These are phyloP conservation scores for Symbiotaphrina buchneri DNA, from an alignment of 495 filamentous ascomycete species.

Conservation along the genomic window DNA sequence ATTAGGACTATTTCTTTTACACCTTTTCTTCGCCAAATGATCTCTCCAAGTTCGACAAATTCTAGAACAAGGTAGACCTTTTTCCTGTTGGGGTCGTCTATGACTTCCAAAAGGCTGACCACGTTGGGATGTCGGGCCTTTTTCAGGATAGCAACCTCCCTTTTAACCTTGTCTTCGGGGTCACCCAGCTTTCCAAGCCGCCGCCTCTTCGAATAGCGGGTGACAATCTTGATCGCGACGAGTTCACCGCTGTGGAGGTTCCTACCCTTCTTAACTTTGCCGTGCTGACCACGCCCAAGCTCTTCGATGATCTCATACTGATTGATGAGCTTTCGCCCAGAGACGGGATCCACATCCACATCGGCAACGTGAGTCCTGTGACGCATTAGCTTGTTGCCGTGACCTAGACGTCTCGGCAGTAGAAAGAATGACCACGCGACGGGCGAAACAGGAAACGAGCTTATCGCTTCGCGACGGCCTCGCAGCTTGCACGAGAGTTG, in stretches of 20 bases:
- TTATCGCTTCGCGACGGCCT: too few species aligned
- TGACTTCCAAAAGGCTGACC: constrained; percentile 85
- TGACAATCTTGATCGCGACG: constrained; percentile 96
- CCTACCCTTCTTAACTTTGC: constrained; percentile 85
- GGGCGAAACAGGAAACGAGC: too few species aligned
- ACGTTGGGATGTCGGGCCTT: constrained; percentile 93
- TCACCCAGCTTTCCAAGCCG: constrained; percentile 58
- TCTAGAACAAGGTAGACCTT: constrained; percentile 98
- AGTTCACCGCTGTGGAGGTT: constrained; percentile 55
- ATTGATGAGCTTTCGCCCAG: constrained; percentile 89
- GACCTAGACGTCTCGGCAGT: too few species aligned
- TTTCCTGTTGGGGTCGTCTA: constrained; percentile 83
- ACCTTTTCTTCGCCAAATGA: constrained; percentile 76
- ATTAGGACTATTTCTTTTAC: constrained; percentile 55
- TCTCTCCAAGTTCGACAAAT: constrained; percentile 81
- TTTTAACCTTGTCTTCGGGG: constrained; percentile 83
- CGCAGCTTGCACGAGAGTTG: too few species aligned
- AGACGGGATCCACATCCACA: constrained; percentile 65
- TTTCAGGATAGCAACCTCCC: constrained; percentile 93
- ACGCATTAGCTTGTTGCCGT: too few species aligned
- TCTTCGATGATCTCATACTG: constrained; percentile 93
- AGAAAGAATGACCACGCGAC: too few species aligned
- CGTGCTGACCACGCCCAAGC: constrained; percentile 84
- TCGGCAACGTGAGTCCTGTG: constrained; percentile 63
- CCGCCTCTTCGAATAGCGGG: constrained; percentile 78